A percentile compares a stretch with the other conserved stretches of the same genome.
Conservation (phyloP, 2,329 filamentous ascomycete genomes). For the Rhynchosporium agropyri region DNA sequence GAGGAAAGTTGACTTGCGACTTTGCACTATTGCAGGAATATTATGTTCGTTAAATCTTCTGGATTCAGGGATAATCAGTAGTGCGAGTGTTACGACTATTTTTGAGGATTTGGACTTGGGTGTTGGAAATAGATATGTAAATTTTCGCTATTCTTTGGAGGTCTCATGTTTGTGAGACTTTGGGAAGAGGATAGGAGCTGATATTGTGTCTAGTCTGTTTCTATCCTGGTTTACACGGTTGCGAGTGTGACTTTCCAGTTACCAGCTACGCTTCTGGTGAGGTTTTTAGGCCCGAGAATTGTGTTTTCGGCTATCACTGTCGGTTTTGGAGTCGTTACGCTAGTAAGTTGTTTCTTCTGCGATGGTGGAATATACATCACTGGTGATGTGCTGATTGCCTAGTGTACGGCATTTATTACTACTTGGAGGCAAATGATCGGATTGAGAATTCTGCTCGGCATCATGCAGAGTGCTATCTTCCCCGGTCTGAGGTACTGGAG, state of each 20-base stretch:
- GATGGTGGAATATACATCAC: not conserved
- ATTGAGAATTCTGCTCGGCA: conserved; percentile 65
- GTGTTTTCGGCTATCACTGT: conserved; percentile 64
- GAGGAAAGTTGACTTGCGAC: conserved; percentile 65
- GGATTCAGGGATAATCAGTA: conserved; percentile 69
- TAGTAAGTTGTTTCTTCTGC: conserved; percentile 41
- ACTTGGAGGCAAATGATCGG: conserved; percentile 72
- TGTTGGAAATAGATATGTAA: conserved; percentile 60
- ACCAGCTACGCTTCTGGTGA: conserved; percentile 67
- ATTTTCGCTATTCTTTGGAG: not conserved
- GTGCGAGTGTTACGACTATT: conserved; percentile 70
- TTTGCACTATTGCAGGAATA: conserved; percentile 73
- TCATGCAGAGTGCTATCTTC: conserved; percentile 60
- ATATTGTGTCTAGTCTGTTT: conserved; percentile 51
- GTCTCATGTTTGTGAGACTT: not conserved
- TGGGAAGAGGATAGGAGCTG: not conserved
- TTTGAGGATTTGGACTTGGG: conserved; percentile 63
- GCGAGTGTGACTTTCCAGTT: conserved; percentile 69
- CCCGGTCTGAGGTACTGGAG: conserved; percentile 46
- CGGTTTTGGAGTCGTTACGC: conserved; percentile 64
- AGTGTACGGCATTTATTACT: conserved; percentile 66
- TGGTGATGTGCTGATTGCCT: conserved; percentile 1
- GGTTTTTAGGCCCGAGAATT: conserved; percentile 63
- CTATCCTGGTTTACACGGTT: conserved; percentile 75
- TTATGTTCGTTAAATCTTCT: conserved; percentile 70